Evolutionary conservation across 192 early-diverging fungal species (phyloP).

Genomic region (Mortierella antarctica): DNA sequence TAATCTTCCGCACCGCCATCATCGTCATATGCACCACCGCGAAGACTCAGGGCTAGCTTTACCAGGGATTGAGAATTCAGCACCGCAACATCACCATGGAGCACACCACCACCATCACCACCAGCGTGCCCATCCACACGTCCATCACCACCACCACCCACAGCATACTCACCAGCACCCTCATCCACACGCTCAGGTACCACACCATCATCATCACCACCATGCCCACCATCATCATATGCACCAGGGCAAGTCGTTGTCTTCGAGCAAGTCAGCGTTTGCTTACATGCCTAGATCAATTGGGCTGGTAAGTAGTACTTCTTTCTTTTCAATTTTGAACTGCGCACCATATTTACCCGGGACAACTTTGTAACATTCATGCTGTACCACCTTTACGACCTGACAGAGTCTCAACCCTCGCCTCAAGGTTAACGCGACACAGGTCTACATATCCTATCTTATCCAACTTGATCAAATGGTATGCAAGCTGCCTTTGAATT

Average conservation of each 20-base stretch:
- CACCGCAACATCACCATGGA: not conserved
- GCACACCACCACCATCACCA: conserved; percentile 3
- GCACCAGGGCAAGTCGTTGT: conserved; percentile 9
- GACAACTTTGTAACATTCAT: not conserved
- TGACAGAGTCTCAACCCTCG: conserved; percentile 37
- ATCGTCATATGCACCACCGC: conserved; percentile 7
- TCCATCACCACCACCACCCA: conserved; percentile 11
- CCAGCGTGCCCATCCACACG: conserved; percentile 4
- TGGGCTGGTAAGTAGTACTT: conserved; percentile 31
- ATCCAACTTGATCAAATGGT: conserved; percentile 54
- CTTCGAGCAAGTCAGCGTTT: conserved; percentile 30
- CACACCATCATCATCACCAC: conserved; percentile 9
- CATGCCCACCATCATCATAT: conserved; percentile 15
- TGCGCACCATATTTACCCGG: not conserved
- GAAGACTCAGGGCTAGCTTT: not conserved
- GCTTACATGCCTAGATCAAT: conserved; percentile 34
- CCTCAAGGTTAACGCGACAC: conserved; percentile 48
- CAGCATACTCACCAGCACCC: conserved; percentile 6
- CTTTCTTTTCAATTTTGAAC: not conserved
- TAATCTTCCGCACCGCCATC: not conserved
- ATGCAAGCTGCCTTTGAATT: not conserved
- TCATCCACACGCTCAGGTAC: not conserved
- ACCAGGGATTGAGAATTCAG: too few species aligned
- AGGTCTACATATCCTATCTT: conserved; percentile 51
- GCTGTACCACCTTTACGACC: not conserved